These are phyloP conservation scores for Pyrus pyrifolia DNA, from an alignment of 306 rosid genomes.

Conservation along the genomic window DNA sequence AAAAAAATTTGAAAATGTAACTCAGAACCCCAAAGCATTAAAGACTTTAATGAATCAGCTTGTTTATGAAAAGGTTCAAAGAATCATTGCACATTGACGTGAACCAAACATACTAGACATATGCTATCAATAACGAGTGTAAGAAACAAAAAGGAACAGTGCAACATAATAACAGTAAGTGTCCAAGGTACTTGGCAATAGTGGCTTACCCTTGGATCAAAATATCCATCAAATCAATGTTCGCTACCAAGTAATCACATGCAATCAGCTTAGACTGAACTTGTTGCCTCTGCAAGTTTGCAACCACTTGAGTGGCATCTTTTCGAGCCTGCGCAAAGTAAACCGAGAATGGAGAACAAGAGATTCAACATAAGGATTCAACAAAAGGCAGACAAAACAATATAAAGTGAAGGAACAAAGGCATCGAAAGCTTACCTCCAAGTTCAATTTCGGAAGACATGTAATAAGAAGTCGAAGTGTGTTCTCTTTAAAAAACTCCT, in stretches of 20 bases:
- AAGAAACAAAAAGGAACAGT: not conserved
- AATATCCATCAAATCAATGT: constrained; percentile 75
- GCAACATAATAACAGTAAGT: not conserved
- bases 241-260: constrained; percentile 89
- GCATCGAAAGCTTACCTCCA: constrained; percentile 56
- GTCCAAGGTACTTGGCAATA: not conserved
- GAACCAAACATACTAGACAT: not conserved
- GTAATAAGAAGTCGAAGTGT: constrained; percentile 65
- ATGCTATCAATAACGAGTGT: not conserved
- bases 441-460: constrained; percentile 80
- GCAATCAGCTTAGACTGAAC: constrained; percentile 89
- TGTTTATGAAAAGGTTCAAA: not conserved
- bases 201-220: constrained; percentile 72
- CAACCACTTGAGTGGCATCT: constrained; percentile 97
- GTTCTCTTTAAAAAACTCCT: constrained; percentile 81
- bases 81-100: not conserved
- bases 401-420: not conserved
- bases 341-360: not conserved
- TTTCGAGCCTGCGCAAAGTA: constrained; percentile 65
- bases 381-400: not conserved
- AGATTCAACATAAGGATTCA: too few species aligned
- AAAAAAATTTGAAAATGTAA: not conserved
- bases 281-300: constrained; percentile 93
- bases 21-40: not conserved
- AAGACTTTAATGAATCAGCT: not conserved